Conservation (phyloP, 768 basidiomycete genomes). For the Baorangia bicolor region DNA sequence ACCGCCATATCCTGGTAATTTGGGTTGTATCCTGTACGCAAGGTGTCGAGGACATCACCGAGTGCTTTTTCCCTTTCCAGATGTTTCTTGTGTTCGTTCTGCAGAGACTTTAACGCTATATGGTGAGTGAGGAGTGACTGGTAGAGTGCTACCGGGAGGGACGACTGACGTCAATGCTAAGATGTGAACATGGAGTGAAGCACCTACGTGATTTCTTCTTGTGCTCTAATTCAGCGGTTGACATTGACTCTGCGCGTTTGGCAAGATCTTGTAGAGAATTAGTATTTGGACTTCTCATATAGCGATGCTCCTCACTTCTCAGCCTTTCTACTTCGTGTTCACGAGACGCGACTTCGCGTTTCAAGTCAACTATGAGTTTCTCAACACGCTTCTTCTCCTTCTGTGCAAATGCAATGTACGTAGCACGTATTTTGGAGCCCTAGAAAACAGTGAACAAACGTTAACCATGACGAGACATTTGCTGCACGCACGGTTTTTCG, state of each 20-base stretch:
- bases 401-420: conserved; percentile 83
- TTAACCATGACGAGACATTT: background rate
- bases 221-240: conserved; percentile 76
- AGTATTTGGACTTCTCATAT: background rate
- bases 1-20: conserved; percentile 99
- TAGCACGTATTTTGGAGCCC: conserved; percentile 89
- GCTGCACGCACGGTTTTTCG: conserved; percentile 65
- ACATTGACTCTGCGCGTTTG: conserved; percentile 73
- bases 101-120: conserved; percentile 73
- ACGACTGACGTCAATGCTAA: background rate
- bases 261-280: conserved; percentile 58
- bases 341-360: conserved; percentile 56
- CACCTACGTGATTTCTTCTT: conserved; percentile 84
- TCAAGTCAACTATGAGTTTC: conserved; percentile 50
- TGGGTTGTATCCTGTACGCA: conserved; percentile 89
- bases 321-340: conserved; percentile 74
- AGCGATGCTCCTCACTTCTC: conserved; percentile 48
- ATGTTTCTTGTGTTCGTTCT: conserved; percentile 67
- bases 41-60: conserved; percentile 76
- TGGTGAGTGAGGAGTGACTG: conserved; percentile 69
- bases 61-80: conserved; percentile 75
- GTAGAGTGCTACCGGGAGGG: conserved; percentile 65
- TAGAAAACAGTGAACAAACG: conserved; percentile 29
- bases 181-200: background rate
- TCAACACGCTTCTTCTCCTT: conserved; percentile 89